These are phyloP conservation scores for Citrus australasica DNA, from an alignment of 345 rosid genomes.

Conservation along the genomic window DNA sequence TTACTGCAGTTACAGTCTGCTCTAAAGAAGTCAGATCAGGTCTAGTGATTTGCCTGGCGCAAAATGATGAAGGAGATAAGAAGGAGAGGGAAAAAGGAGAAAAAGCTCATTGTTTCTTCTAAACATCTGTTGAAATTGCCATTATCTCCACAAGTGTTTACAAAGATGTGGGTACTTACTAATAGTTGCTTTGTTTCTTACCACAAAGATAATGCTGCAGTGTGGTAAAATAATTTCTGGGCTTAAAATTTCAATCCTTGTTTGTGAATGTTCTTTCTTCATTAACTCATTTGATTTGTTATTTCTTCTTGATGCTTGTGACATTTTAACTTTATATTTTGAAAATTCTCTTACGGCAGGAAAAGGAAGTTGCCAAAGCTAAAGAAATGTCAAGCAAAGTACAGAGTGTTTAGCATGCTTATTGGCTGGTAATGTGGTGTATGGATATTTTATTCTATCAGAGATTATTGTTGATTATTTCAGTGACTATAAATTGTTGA, in stretches of 20 bases:
- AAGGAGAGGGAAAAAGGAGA: background rate
- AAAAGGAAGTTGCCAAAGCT: constrained; percentile 37
- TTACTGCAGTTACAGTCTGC: background rate
- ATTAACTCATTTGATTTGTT: background rate
- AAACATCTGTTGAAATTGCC: background rate
- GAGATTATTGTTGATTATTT: background rate
- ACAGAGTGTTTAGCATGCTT: constrained; percentile 40
- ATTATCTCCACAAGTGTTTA: background rate
- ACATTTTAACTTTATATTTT: background rate
- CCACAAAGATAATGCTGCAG: no score
- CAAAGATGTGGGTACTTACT: background rate
- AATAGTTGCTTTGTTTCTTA: background rate
- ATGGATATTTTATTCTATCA: background rate
- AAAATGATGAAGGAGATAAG: background rate
- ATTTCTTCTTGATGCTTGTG: background rate
- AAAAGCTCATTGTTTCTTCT: background rate
- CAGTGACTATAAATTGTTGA: background rate
- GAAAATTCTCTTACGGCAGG: constrained; percentile 29
- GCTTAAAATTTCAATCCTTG: background rate
- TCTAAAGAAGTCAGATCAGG: background rate
- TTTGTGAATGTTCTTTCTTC: background rate
- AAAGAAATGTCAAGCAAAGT: constrained; percentile 47
- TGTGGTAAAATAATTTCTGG: background rate
- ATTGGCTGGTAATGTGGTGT: constrained; percentile 15
- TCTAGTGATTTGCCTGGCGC: background rate